Percentiles rank a stretch among this genome's conserved stretches.
Conservation (phyloP, 352 stramenopile genomes). For the Globisporangium radiosum region DNA sequence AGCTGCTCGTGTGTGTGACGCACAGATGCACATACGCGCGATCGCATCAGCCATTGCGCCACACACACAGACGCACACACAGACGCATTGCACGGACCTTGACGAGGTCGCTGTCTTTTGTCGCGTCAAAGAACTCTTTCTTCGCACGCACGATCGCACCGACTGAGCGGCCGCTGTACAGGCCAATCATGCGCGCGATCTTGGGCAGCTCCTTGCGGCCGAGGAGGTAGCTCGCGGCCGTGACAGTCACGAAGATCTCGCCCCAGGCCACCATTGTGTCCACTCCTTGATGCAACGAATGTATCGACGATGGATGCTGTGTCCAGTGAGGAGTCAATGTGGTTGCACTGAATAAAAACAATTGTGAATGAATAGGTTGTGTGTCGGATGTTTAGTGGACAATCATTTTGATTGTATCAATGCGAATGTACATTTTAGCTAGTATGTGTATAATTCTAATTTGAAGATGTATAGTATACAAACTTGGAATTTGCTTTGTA, state of each 20-base stretch:
- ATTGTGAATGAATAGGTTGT: too few species aligned
- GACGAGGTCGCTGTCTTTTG: slow-evolving; percentile 71
- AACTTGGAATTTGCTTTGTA: too few species aligned
- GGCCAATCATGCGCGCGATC: slow-evolving; percentile 46
- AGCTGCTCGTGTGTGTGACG: slow-evolving; percentile 18
- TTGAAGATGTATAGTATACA: too few species aligned
- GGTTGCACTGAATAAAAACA: too few species aligned
- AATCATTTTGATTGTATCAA: too few species aligned
- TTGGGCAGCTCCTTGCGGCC: slow-evolving; percentile 67
- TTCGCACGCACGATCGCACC: slow-evolving; percentile 71
- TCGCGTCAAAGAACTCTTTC: slow-evolving; percentile 81
- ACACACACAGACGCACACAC: background rate
- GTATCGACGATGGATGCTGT: too few species aligned
- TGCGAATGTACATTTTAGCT: too few species aligned
- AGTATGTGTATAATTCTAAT: too few species aligned
- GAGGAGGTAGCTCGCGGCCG: slow-evolving; percentile 56
- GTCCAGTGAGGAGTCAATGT: too few species aligned
- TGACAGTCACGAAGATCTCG: slow-evolving; percentile 60
- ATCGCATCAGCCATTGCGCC: background rate
- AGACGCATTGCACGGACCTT: slow-evolving; percentile 24
- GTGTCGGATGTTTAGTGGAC: too few species aligned
- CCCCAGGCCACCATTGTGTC: slow-evolving; percentile 58
- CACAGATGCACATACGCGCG: background rate
- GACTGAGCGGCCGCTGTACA: slow-evolving; percentile 56
- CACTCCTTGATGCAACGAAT: too few species aligned